These are phyloP conservation scores for Ogataea parapolymorpha DNA, from an alignment of 805 yeast genomes.

Conservation along the genomic window DNA sequence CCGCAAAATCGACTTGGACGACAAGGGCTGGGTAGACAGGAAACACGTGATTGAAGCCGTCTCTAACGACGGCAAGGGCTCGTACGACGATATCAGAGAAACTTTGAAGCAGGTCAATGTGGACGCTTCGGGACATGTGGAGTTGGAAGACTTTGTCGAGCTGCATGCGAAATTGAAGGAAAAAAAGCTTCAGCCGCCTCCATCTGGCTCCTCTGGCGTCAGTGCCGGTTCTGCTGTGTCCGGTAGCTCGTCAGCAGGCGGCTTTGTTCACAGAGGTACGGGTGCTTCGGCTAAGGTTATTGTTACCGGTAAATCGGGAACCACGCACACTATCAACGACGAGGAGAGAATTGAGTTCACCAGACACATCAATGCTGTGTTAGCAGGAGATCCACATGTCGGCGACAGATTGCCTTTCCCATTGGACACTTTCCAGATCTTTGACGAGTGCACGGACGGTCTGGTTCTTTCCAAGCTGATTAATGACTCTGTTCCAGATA, in stretches of 20 bases:
- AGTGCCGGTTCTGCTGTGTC: conserved; percentile 27
- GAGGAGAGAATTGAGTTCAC: conserved; percentile 97
- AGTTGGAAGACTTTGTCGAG: conserved; percentile 88
- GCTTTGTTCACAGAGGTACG: conserved; percentile 45
- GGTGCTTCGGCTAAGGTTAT: conserved; percentile 68
- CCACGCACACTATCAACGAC: conserved; percentile 94
- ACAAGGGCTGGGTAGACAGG: conserved; percentile 92
- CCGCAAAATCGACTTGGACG: conserved; percentile 81
- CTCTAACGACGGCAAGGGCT: conserved; percentile 70
- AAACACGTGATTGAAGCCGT: conserved; percentile 83
- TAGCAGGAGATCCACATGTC: conserved; percentile 82
- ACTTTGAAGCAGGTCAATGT: conserved; percentile 87
- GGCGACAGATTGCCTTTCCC: conserved; percentile 88
- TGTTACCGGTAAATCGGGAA: conserved; percentile 83
- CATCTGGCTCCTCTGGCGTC: conserved; percentile 24
- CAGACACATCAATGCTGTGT: conserved; percentile 88
- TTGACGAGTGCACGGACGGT: conserved; percentile 96
- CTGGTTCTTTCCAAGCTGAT: conserved; percentile 87
- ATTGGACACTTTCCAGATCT: conserved; percentile 89
- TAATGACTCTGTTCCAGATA: conserved; percentile 97
- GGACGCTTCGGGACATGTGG: conserved; percentile 96
- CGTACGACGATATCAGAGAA: conserved; percentile 92
- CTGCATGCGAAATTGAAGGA: conserved; percentile 78
- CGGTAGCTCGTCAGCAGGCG: conserved; percentile 28
- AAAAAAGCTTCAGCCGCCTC: conserved; percentile 25